A percentile compares a stretch with the other conserved stretches of the same genome.
These are phyloP conservation scores for Acarospora socialis DNA, from an alignment of 2,329 filamentous ascomycete species.

Conservation along the genomic window DNA sequence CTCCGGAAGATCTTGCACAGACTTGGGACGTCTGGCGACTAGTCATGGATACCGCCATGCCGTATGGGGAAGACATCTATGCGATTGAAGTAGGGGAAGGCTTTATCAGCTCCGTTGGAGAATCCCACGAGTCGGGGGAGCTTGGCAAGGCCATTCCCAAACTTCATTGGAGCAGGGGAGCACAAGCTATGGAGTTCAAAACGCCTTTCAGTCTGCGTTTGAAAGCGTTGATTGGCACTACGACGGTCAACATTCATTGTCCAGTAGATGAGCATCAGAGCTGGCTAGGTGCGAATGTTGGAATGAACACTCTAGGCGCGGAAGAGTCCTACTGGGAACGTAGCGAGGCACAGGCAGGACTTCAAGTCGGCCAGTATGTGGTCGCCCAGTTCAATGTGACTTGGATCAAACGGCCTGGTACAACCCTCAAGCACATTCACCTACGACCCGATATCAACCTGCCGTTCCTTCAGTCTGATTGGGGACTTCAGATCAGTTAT, in stretches of 20 bases:
- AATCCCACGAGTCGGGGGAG: no score
- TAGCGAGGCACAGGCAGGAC: constrained; percentile 2
- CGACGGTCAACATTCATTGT: no score
- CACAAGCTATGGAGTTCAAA: no score
- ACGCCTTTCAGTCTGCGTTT: no score
- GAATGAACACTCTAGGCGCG: background rate
- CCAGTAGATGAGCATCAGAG: no score
- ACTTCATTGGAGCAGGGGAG: no score
- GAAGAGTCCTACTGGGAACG: constrained; percentile 7
- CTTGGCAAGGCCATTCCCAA: no score
- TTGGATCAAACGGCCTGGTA: constrained; percentile 8
- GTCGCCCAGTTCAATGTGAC: constrained; percentile 3
- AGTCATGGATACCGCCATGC: background rate
- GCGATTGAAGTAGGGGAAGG: no score
- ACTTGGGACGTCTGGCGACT: constrained; percentile 14
- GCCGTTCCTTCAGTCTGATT: constrained; percentile 8
- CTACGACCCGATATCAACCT: constrained; percentile 7
- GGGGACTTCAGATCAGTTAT: constrained; percentile 16
- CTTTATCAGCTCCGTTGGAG: no score
- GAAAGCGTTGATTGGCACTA: no score
- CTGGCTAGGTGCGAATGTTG: no score
- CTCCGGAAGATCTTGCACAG: constrained; percentile 12
- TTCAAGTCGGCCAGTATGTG: constrained; percentile 10
- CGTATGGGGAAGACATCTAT: background rate
- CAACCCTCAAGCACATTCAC: constrained; percentile 4